phyloP scores from a whole-genome alignment of 2,329 filamentous ascomycete genomes.

The Ceratocystis variospora region DNA sequence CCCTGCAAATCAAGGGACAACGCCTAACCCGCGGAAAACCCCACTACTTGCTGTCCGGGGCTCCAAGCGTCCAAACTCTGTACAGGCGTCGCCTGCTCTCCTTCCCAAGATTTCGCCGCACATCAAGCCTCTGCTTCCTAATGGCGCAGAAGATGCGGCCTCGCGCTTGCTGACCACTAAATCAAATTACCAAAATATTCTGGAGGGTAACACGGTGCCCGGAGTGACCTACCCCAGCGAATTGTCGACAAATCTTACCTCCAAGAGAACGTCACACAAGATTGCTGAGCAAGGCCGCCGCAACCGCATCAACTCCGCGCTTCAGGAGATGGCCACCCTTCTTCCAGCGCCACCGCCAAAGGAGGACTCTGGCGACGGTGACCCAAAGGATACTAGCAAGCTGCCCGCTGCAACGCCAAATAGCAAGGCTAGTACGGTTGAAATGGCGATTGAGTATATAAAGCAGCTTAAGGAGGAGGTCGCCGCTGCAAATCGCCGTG shows the following conservation, averaged over 20 bases:
- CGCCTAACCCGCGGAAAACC: conserved; percentile 34
- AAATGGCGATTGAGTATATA: conserved; percentile 92
- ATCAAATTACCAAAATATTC: conserved; percentile 94
- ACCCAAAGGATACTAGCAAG: conserved; percentile 31
- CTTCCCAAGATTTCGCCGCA: conserved; percentile 83
- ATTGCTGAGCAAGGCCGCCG: conserved; percentile 91
- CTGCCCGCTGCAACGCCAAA: conserved; percentile 41
- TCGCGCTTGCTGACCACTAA: conserved; percentile 78
- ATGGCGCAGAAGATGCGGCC: conserved; percentile 44
- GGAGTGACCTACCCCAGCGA: conserved; percentile 84
- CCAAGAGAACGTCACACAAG: conserved; percentile 94
- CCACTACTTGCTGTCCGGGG: conserved; percentile 43
- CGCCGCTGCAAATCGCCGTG: conserved; percentile 46
- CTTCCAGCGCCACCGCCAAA: conserved; percentile 48
- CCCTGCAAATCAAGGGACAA: conserved; percentile 35
- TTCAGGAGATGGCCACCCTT: conserved; percentile 79
- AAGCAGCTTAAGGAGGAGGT: conserved; percentile 66
- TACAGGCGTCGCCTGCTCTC: conserved; percentile 73
- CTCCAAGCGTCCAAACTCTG: conserved; percentile 55
- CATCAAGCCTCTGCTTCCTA: conserved; percentile 77
- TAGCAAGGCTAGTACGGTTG: conserved; percentile 95
- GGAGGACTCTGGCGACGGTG: conserved; percentile 34
- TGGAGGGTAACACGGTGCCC: conserved; percentile 82
- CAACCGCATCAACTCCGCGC: conserved; percentile 86
- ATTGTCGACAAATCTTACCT: conserved; percentile 83